A percentile compares a stretch with the other conserved stretches of the same genome.
Conservation (phyloP, 2,329 filamentous ascomycete genomes). For the Dactylellina drechsleri region DNA sequence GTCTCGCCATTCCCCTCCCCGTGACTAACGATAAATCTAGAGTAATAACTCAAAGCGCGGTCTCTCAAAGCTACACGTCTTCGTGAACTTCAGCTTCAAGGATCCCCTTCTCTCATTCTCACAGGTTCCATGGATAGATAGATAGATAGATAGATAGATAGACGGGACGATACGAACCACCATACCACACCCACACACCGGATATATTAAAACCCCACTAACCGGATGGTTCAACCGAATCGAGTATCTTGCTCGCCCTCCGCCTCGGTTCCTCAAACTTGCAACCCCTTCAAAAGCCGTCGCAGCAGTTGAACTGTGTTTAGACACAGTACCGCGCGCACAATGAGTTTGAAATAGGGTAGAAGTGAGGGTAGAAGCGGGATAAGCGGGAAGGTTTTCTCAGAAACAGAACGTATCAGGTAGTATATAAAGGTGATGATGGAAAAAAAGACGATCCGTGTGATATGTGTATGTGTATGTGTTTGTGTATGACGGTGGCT, state of each 20-base stretch:
- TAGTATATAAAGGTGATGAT: no score
- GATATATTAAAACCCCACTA: not conserved
- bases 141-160: no score
- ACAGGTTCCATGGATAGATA: no score
- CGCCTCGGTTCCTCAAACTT: slow-evolving; percentile 27
- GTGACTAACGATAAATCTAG: not conserved
- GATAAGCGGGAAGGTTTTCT: slow-evolving; percentile 27
- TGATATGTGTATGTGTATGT: slow-evolving; percentile 15
- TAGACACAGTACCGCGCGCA: slow-evolving; percentile 41
- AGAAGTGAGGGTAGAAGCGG: not conserved
- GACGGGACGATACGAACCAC: not conserved
- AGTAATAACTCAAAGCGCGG: slow-evolving; percentile 1
- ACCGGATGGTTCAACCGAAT: slow-evolving; percentile 9
- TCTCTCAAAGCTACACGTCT: slow-evolving; percentile 18
- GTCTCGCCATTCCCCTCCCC: not conserved
- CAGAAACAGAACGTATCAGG: not conserved
- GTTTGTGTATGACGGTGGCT: slow-evolving; percentile 17
- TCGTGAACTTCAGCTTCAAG: slow-evolving; percentile 24
- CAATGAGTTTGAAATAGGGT: slow-evolving; percentile 38
- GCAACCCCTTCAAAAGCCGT: slow-evolving; percentile 47
- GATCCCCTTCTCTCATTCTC: not conserved
- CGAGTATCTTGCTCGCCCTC: slow-evolving; percentile 11
- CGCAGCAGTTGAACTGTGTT: slow-evolving; percentile 41
- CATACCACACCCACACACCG: slow-evolving; percentile 3
- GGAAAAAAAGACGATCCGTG: slow-evolving; percentile 4